These are phyloP conservation scores for Gynostemma pentaphyllum DNA, from an alignment of 306 rosid species.

Conservation along the genomic window DNA sequence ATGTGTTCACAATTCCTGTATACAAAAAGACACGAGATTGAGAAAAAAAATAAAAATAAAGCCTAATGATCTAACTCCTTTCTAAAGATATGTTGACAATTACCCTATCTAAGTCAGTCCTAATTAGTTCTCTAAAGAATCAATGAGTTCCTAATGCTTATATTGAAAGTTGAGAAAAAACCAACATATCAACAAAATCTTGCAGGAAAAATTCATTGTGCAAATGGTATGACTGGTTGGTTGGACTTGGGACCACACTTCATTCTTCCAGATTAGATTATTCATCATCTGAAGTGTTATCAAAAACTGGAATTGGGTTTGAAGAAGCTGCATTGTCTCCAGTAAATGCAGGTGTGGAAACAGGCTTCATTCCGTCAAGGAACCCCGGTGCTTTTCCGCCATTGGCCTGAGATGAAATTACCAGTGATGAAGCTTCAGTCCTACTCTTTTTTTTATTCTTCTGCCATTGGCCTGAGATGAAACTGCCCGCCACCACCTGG, in stretches of 20 bases:
- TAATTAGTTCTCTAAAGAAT: slow-evolving; percentile 6
- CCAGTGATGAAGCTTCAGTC: background rate
- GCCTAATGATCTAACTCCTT: slow-evolving; percentile 1
- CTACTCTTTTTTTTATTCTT: slow-evolving; percentile 1
- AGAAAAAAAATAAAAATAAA: slow-evolving; percentile 3
- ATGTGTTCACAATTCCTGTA: slow-evolving; percentile 1
- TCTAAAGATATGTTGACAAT: background rate
- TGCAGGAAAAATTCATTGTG: background rate
- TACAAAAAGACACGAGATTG: slow-evolving; percentile 1
- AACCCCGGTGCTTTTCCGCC: background rate
- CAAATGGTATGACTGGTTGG: slow-evolving; percentile 8
- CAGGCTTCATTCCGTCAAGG: background rate
- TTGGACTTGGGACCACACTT: background rate
- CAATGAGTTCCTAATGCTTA: background rate
- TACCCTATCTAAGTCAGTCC: slow-evolving; percentile 7
- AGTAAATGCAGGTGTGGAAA: background rate
- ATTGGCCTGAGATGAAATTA: background rate
- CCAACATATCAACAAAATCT: slow-evolving; percentile 3
- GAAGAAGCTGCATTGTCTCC: background rate
- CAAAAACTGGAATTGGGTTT: background rate
- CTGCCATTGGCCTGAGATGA: background rate
- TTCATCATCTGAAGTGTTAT: background rate
- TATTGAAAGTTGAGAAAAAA: background rate
- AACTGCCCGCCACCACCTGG: slow-evolving; percentile 13
- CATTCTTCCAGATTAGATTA: background rate